Evolutionary conservation across 176 grass and related monocot species (phyloP).

Genomic region (Phragmites australis): DNA sequence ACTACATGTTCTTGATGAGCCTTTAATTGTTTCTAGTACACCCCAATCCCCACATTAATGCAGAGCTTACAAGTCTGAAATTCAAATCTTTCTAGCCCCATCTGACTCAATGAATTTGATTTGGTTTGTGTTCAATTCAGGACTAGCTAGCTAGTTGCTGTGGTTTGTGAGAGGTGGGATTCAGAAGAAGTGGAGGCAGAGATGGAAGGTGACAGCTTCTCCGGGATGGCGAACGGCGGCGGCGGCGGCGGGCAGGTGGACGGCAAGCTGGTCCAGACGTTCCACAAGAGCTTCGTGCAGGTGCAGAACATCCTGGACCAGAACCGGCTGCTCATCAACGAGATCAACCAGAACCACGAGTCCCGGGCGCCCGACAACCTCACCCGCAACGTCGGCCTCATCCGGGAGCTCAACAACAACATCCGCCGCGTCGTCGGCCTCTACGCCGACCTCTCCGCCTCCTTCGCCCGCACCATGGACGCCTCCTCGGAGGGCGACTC

Average conservation of each 20-base stretch:
- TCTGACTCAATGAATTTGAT: background rate
- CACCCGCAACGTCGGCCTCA: conserved; percentile 73
- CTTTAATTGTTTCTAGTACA: conserved; percentile 50
- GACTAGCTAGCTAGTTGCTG: background rate
- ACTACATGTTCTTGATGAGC: conserved; percentile 37
- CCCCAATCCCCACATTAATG: conserved; percentile 38
- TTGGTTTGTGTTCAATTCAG: conserved; percentile 17
- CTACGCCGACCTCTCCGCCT: conserved; percentile 67
- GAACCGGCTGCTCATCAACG: conserved; percentile 75
- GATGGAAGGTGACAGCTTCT: conserved; percentile 73
- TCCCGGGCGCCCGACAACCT: conserved; percentile 58
- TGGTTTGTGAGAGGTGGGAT: background rate
- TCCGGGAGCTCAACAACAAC: conserved; percentile 89
- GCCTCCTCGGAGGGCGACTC: conserved; percentile 71
- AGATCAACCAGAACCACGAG: conserved; percentile 94
- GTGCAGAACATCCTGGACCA: conserved; percentile 78
- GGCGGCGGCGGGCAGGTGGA: conserved; percentile 39
- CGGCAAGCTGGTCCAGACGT: conserved; percentile 62
- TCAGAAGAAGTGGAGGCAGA: background rate
- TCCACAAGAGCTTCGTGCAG: conserved; percentile 92
- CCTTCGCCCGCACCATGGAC: conserved; percentile 58
- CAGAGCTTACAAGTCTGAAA: background rate
- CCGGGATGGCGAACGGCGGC: conserved; percentile 58
- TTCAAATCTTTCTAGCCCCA: conserved; percentile 27
- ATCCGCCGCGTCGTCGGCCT: conserved; percentile 73